Evolutionary conservation across 2,329 filamentous ascomycete genomes (phyloP).

Genomic region (Colletotrichum karsti): DNA sequence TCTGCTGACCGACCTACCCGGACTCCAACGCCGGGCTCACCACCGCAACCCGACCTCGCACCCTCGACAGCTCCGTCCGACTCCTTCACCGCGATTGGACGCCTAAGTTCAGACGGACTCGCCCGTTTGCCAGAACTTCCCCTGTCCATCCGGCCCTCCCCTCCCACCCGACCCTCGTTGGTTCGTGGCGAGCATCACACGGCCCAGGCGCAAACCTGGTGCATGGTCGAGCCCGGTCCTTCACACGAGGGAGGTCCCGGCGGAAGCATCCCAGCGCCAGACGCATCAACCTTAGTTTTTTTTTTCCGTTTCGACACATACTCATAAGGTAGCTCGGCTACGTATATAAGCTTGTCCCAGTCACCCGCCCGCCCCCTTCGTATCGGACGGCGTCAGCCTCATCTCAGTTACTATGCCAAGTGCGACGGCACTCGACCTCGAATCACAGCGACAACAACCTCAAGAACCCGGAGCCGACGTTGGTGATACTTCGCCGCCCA

Average conservation of each 20-base stretch:
- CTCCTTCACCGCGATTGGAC: neutral
- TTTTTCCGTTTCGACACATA: slow-evolving; percentile 5
- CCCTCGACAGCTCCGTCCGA: neutral
- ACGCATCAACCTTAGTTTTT: slow-evolving; percentile 18
- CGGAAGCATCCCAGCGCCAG: slow-evolving; percentile 22
- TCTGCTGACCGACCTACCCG: neutral
- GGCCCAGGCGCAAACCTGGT: slow-evolving; percentile 14
- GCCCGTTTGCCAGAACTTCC: neutral
- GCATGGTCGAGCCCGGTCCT: slow-evolving; percentile 21
- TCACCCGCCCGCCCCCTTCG: neutral
- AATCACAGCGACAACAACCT: neutral
- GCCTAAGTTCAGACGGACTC: neutral
- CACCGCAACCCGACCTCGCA: neutral
- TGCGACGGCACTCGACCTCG: neutral
- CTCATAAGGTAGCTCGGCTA: slow-evolving; percentile 1
- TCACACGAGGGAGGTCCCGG: slow-evolving; percentile 22
- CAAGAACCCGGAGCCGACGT: neutral
- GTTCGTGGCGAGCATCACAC: slow-evolving; percentile 12
- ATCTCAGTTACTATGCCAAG: neutral
- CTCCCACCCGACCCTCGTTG: neutral
- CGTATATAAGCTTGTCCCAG: slow-evolving; percentile 25
- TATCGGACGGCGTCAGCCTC: neutral
- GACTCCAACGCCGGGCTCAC: neutral
- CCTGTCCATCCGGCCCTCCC: neutral
- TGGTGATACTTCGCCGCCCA: neutral